Percentiles rank a stretch among this genome's conserved stretches.
Evolutionary conservation across 2,329 filamentous ascomycete species (phyloP).

Genomic region (Colletotrichum graminicola): DNA sequence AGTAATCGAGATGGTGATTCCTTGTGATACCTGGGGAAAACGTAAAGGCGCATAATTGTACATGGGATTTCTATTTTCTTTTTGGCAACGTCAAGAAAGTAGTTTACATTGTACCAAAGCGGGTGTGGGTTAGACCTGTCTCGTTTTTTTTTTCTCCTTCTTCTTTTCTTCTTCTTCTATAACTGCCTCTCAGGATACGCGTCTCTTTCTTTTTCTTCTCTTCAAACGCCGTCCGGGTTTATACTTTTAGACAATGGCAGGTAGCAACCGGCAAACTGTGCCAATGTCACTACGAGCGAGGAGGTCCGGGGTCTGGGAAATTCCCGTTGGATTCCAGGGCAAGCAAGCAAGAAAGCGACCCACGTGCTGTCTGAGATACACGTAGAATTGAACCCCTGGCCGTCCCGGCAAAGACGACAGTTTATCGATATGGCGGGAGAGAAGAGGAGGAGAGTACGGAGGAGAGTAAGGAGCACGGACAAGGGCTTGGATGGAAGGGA

Average conservation of each 20-base stretch:
- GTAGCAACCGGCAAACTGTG: not conserved
- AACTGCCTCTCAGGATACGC: not conserved
- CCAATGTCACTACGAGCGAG: not conserved
- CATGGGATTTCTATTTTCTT: too few species aligned
- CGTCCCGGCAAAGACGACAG: conserved; percentile 11
- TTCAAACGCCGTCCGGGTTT: not conserved
- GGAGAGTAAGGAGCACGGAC: not conserved
- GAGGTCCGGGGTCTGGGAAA: conserved; percentile 9
- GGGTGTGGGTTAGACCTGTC: not conserved
- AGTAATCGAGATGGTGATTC: conserved; percentile 1
- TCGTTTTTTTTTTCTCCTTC: not conserved
- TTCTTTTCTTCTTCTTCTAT: too few species aligned
- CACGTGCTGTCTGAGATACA: conserved; percentile 26
- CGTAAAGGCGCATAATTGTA: not conserved
- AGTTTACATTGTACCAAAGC: not conserved
- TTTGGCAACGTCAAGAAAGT: not conserved
- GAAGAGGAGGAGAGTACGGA: not conserved
- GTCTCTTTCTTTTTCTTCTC: not conserved
- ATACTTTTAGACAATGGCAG: conserved; percentile 1
- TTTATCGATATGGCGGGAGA: conserved; percentile 23
- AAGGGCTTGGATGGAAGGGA: conserved; percentile 1
- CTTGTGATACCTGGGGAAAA: conserved; percentile 2
- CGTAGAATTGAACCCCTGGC: conserved; percentile 15
- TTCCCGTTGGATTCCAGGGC: conserved; percentile 17
- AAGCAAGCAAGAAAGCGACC: conserved; percentile 6